Percentiles rank a stretch among this genome's conserved stretches.
These are phyloP conservation scores for Udeniomyces megalosporus DNA, from an alignment of 768 basidiomycete species.

Conservation along the genomic window DNA sequence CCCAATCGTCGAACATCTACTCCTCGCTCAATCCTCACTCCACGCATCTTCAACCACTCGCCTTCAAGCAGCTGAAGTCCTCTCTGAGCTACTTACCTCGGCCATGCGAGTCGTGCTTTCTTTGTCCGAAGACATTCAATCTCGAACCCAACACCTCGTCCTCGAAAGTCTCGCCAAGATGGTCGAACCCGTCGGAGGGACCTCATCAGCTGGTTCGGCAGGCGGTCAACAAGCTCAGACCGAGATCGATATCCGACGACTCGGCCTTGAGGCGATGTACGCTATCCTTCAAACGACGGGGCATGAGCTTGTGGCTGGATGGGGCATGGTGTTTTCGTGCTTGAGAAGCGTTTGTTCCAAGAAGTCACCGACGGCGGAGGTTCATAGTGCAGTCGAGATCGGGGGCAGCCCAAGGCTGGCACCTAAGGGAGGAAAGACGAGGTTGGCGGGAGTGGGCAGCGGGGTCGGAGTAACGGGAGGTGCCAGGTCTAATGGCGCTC, in stretches of 20 bases:
- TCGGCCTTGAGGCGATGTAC: constrained; percentile 79
- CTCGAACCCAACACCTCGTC: constrained; percentile 59
- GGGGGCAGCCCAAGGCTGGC: neutral
- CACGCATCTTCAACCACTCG: constrained; percentile 51
- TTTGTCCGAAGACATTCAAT: constrained; percentile 43
- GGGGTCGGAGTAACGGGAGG: neutral
- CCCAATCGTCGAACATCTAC: constrained; percentile 58
- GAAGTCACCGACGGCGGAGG: neutral
- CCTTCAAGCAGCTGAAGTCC: constrained; percentile 68
- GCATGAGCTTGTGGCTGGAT: constrained; percentile 79
- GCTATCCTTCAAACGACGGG: constrained; percentile 80
- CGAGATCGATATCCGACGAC: constrained; percentile 59
- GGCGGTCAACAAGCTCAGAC: constrained; percentile 26
- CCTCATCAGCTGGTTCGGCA: too few species aligned
- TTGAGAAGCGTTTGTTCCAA: constrained; percentile 60
- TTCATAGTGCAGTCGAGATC: neutral
- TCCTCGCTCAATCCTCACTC: constrained; percentile 51
- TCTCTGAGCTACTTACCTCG: constrained; percentile 65
- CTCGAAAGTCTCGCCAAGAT: constrained; percentile 73
- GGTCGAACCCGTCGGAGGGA: constrained; percentile 32
- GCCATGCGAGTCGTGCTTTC: constrained; percentile 33
- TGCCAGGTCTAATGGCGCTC: neutral
- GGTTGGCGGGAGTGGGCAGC: neutral
- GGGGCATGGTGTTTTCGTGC: constrained; percentile 87
- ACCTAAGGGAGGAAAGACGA: too few species aligned